Percentiles rank a stretch among this genome's conserved stretches.
phyloP scores from a whole-genome alignment of 371 early-diverging fungal species.

The Haplosporangium sp. region DNA sequence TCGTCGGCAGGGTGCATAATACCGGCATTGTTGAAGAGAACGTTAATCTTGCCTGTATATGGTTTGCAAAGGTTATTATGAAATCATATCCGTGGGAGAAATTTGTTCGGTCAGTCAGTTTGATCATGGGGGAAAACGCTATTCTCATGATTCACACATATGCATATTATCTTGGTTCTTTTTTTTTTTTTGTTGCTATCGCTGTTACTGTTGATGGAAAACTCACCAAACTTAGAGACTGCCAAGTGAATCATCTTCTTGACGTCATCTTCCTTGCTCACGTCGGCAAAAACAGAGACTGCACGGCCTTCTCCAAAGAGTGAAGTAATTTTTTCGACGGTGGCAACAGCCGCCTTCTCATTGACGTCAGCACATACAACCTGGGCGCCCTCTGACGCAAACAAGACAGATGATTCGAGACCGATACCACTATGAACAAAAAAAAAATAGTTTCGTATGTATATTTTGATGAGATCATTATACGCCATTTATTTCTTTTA shows the following conservation, averaged over 20 bases:
- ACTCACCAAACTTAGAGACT: constrained; percentile 75
- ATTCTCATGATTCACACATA: background rate
- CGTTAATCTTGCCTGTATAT: constrained; percentile 69
- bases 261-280: constrained; percentile 81
- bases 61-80: background rate
- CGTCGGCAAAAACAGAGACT: constrained; percentile 71
- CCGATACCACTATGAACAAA: constrained; percentile 80
- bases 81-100: constrained; percentile 3
- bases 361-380: constrained; percentile 86
- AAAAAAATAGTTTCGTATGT: background rate
- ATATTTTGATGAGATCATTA: background rate
- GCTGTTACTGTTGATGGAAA: background rate
- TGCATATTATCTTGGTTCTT: background rate
- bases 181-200: no score
- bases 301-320: constrained; percentile 57
- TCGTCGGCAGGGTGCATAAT: constrained; percentile 92
- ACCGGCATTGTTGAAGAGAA: constrained; percentile 93
- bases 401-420: constrained; percentile 77
- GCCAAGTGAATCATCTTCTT: constrained; percentile 78
- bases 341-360: constrained; percentile 63
- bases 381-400: constrained; percentile 87
- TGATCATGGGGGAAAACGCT: constrained; percentile 10
- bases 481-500: background rate
- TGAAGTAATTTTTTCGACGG: constrained; percentile 63
- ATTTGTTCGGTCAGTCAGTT: background rate